Conservation (phyloP, 2,329 filamentous ascomycete species). For the Erysiphe neolycopersici region DNA sequence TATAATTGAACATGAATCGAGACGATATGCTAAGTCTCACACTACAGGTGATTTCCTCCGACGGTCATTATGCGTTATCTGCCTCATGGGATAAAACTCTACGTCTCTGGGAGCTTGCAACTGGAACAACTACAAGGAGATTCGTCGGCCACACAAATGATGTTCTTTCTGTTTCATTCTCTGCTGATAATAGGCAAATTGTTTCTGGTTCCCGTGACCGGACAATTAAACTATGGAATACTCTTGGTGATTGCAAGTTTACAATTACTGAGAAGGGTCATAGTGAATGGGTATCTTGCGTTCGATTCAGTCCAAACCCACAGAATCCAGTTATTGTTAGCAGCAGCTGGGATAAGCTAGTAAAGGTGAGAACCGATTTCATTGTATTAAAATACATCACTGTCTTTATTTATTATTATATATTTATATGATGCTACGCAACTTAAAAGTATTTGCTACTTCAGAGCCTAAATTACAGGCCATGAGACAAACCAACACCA, state of each 20-base stretch:
- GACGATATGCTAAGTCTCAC: constrained; percentile 2
- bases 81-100: constrained; percentile 99
- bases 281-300: constrained; percentile 98
- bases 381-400: too few relatives aligned
- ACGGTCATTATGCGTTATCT: constrained; percentile 96
- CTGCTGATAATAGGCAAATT: constrained; percentile 99
- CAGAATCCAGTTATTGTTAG: constrained; percentile 99
- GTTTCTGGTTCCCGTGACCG: constrained; percentile 95
- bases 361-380: constrained; percentile 54
- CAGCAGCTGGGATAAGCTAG: constrained; percentile 97
- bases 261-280: constrained; percentile 99
- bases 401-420: constrained; percentile 1
- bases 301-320: constrained; percentile 98
- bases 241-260: constrained; percentile 99
- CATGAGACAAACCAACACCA: constrained; percentile 96
- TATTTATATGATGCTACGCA: constrained; percentile 72
- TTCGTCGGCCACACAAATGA: constrained; percentile 99
- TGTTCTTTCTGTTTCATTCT: constrained; percentile 98
- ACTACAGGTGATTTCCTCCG: constrained; percentile 81
- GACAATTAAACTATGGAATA: constrained; percentile 99
- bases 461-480: constrained; percentile 71
- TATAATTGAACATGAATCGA: constrained; percentile 15
- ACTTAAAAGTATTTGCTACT: constrained; percentile 99
- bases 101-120: constrained; percentile 96
- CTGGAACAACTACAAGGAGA: constrained; percentile 86